phyloP scores from a whole-genome alignment of 2,329 filamentous ascomycete genomes.

The Graphilbum sp. region DNA sequence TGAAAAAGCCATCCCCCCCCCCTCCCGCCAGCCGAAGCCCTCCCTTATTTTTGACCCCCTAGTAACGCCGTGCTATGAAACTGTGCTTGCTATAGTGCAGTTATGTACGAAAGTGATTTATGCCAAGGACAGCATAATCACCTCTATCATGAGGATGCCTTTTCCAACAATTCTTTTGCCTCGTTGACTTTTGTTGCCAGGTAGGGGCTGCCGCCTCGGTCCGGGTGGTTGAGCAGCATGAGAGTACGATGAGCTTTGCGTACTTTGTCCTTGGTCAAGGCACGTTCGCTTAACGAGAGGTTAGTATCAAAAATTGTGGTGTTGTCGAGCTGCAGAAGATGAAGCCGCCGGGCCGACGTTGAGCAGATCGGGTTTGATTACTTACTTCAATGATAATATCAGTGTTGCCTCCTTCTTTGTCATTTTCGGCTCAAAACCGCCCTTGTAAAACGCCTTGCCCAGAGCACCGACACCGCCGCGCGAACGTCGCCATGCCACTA shows the following conservation, averaged over 20 bases:
- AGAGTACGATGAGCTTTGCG: constrained; percentile 89
- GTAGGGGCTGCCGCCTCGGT: constrained; percentile 92
- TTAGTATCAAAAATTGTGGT: too few relatives aligned
- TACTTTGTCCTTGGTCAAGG: constrained; percentile 79
- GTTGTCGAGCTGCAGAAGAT: too few relatives aligned
- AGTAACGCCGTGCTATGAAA: constrained; percentile 7
- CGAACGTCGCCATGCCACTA: constrained; percentile 75
- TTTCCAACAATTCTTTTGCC: constrained; percentile 91
- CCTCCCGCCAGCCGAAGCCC: not conserved
- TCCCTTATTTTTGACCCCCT: not conserved
- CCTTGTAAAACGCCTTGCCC: constrained; percentile 92
- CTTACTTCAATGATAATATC: constrained; percentile 81
- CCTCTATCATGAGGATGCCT: constrained; percentile 23
- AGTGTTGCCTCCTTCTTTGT: constrained; percentile 78
- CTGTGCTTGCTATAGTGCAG: not conserved
- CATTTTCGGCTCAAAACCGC: constrained; percentile 95
- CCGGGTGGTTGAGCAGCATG: constrained; percentile 96
- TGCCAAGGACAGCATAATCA: too few relatives aligned
- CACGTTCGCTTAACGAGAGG: constrained; percentile 50
- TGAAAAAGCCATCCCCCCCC: too few relatives aligned
- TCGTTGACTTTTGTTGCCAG: constrained; percentile 97
- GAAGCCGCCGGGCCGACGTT: not conserved
- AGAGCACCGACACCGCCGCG: constrained; percentile 61
- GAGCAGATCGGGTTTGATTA: not conserved
- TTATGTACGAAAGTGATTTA: too few relatives aligned